Base-by-base conservation (phyloP, 1,139 yeast species). In the Petasospora fabianii region DNA sequence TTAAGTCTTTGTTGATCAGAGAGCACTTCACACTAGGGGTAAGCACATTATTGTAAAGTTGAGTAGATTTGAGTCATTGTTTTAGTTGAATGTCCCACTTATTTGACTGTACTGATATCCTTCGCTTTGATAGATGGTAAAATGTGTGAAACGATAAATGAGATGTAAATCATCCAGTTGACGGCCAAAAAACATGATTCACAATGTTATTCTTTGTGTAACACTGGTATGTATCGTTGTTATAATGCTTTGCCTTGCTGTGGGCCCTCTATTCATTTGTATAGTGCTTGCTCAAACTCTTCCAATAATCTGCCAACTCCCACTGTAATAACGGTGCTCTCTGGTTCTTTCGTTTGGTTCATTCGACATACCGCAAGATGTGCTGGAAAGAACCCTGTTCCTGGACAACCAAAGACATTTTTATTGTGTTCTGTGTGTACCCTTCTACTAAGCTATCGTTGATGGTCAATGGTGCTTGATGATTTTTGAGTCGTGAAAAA, bases 361-460 rank as follows among this genome's bases (percentile, higher is more conserved):
- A 26, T 32, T 20, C 6, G 52, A 83, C 95, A 73, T 84, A 84
- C 95, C 97, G 98, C 80, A 92, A 87, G 80, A 92, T 92, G 95
- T 94, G 99, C 80, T 94, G 98, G 96, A 94, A 92, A 71, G 94
- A 85, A 75, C 96, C 96, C 80, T 86, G 84, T 80, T 92, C 97
- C 77, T 86, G 94, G 75, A 90, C 94, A 77, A 87, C 96, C 84
- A 90, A 84, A 73, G 95, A 83, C 95, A 84, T 84, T 66, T 73
- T 79, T 75, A 65, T 43, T 51, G 40, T 33, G 33, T 44, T 11
- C 22, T 20, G 27, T 36, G 34, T 29, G 36, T 38, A 14, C 30
- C 12, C 17, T 27, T 36, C 30, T 21, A 20, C 30, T 29, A n/a
- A n/a, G n/a, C 34, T 16, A 13, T 5, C 15, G 15, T 16, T 15